Base-by-base conservation (phyloP, 2,329 filamentous ascomycete species). In the Fusarium camptoceras region DNA sequence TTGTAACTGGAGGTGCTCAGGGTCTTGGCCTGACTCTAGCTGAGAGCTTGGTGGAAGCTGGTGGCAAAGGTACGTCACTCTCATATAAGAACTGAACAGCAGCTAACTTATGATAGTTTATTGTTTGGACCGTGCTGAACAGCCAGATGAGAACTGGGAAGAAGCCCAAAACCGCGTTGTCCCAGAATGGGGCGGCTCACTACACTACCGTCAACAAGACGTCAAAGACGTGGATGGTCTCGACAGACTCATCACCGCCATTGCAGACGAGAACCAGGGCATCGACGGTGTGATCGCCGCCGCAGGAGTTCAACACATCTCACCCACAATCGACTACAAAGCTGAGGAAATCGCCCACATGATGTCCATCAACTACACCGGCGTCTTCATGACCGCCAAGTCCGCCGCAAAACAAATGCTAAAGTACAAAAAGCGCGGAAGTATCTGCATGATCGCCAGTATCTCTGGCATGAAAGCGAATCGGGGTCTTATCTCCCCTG, bases 311-410 rank as follows among this genome's bases (percentile, higher is more conserved):
- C 93, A 97, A 81, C 92, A 97, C 79, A 93, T 97, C 80, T 94
- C 89, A 0, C 82, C 92, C 0, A 94, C 94, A 2, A 83, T 97
- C 56, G 93, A 97, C 44, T 97, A 97, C 76, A 87, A 87, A 25
- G 88, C 92, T 22, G 85, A 91, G 75, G 92, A 93, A 77, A 89
- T 89, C 77, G 89, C 94, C 78, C 87, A 89, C 79, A 93, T 97
- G 84, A 86, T 97, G 79, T 88, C 92, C 73, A 91, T 95, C 75
- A 96, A 98, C 81, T 86, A 97, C 73, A 96, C 89, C 11, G 94
- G 94, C 14, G 90, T 87, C 27, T 92, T 94, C 81, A 89, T 94
- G 87, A 97, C 94, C 66, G 93, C 94, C 31, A 93, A 95, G 83
- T 93, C 93, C 20, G 92, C 93, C 14, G 94, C 94, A 28, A 86